A percentile compares a stretch with the other conserved stretches of the same genome.
Conservation (phyloP, 2,329 filamentous ascomycete genomes). For the Dactylellina sp. region DNA sequence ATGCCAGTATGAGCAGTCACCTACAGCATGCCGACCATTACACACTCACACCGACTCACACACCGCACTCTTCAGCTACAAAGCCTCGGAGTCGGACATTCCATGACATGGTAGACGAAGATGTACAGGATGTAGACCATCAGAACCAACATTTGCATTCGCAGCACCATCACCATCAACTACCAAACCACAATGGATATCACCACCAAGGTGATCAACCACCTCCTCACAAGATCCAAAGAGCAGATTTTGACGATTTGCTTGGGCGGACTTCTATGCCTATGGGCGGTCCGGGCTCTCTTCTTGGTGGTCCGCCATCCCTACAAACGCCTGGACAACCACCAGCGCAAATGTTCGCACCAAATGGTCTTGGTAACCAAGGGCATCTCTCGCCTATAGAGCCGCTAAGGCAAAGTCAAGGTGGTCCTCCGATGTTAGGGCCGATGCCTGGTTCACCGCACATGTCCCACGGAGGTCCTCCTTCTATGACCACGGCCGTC, state of each 20-base stretch:
- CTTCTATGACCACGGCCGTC: slow-evolving; percentile 81
- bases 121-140: slow-evolving; percentile 60
- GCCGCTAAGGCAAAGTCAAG: slow-evolving; percentile 54
- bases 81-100: slow-evolving; percentile 53
- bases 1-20: slow-evolving; percentile 51
- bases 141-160: slow-evolving; percentile 50
- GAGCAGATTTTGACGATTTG: slow-evolving; percentile 58
- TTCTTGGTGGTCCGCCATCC: slow-evolving; percentile 64
- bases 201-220: slow-evolving; percentile 83
- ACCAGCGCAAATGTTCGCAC: slow-evolving; percentile 53
- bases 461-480: slow-evolving; percentile 75
- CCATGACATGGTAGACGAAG: slow-evolving; percentile 58
- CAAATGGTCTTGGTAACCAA: slow-evolving; percentile 47
- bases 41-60: slow-evolving; percentile 50
- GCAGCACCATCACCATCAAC: slow-evolving; percentile 60
- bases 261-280: slow-evolving; percentile 57
- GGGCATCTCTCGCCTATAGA: slow-evolving; percentile 54
- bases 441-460: slow-evolving; percentile 65
- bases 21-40: slow-evolving; percentile 54
- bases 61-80: slow-evolving; percentile 51
- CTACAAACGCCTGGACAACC: slow-evolving; percentile 62
- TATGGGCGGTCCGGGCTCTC: slow-evolving; percentile 54
- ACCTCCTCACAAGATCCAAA: slow-evolving; percentile 73
- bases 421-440: slow-evolving; percentile 49
- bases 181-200: slow-evolving; percentile 73